Conservation (phyloP, 23 red algal genomes). For the Pyropia yezoensis region DNA sequence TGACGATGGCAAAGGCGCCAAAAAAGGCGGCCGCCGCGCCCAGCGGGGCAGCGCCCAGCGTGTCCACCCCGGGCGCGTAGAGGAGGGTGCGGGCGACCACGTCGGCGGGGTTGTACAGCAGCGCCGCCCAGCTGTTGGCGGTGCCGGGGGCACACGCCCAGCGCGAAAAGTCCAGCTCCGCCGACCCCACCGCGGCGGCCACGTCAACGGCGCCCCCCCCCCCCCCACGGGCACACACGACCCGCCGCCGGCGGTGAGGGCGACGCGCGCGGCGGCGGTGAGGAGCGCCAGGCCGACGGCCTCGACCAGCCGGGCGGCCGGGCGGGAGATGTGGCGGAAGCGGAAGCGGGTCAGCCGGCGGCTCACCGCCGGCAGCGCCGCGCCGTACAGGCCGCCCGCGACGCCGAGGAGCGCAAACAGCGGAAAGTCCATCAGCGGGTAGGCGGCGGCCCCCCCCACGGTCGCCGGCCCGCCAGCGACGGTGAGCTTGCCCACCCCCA, state of each 20-base stretch:
- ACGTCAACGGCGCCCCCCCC: constrained; percentile 2
- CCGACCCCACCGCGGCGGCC: constrained; percentile 1
- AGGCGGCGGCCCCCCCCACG: constrained; percentile 13
- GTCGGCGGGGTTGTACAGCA: constrained; percentile 73
- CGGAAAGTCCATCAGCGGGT: constrained; percentile 38
- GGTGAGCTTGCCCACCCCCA: constrained; percentile 27
- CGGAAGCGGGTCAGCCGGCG: constrained; percentile 44
- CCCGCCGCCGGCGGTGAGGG: constrained; percentile 27
- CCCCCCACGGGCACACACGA: constrained; percentile 21
- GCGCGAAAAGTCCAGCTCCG: constrained; percentile 43
- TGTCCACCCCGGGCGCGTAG: neutral
- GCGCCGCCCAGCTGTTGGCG: constrained; percentile 46
- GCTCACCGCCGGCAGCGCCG: constrained; percentile 35
- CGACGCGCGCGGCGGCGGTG: constrained; percentile 36
- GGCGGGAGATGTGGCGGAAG: constrained; percentile 19
- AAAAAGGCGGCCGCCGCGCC: constrained; percentile 37
- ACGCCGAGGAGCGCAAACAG: constrained; percentile 36
- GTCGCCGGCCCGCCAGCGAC: constrained; percentile 24
- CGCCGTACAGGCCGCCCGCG: constrained; percentile 31
- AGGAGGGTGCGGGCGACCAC: constrained; percentile 34
- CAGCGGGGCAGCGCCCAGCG: constrained; percentile 24
- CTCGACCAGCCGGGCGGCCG: constrained; percentile 30
- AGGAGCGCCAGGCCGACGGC: constrained; percentile 16
- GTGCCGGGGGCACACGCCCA: constrained; percentile 37
- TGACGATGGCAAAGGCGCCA: constrained; percentile 43